Conservation (phyloP, 2,329 filamentous ascomycete species). For the Xylaria sp. region DNA sequence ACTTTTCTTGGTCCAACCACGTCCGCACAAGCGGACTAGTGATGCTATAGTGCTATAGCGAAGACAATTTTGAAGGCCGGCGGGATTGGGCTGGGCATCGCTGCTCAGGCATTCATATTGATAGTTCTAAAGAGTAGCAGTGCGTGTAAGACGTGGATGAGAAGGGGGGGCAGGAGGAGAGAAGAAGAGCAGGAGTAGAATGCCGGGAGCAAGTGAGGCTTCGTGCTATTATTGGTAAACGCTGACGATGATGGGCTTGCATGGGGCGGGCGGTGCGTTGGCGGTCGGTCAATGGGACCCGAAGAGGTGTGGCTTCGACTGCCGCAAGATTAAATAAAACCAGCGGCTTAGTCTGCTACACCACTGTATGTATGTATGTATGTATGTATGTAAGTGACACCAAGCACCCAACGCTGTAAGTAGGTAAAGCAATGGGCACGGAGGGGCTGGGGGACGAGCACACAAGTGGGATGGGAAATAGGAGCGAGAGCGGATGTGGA, state of each 20-base stretch:
- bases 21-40: slow-evolving; percentile 24
- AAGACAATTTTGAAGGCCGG: slow-evolving; percentile 30
- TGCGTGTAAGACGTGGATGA: not conserved
- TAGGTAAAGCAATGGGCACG: too few relatives aligned
- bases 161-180: not conserved
- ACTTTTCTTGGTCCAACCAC: slow-evolving; percentile 12
- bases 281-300: slow-evolving; percentile 15
- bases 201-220: slow-evolving; percentile 36
- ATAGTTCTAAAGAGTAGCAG: not conserved
- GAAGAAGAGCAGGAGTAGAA: slow-evolving; percentile 11
- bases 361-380: not conserved
- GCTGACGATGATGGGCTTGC: slow-evolving; percentile 24
- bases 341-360: not conserved
- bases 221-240: slow-evolving; percentile 28
- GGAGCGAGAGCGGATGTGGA: not conserved
- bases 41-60: slow-evolving; percentile 33
- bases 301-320: slow-evolving; percentile 21
- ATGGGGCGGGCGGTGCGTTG: slow-evolving; percentile 29
- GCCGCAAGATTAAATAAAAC: not conserved
- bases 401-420: too few relatives aligned
- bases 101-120: slow-evolving; percentile 25
- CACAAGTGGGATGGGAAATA: too few relatives aligned
- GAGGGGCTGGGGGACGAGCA: too few relatives aligned
- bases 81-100: slow-evolving; percentile 33
- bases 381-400: too few relatives aligned